Base-by-base conservation (phyloP, 805 yeast species). In the Suhomyces sp. region DNA sequence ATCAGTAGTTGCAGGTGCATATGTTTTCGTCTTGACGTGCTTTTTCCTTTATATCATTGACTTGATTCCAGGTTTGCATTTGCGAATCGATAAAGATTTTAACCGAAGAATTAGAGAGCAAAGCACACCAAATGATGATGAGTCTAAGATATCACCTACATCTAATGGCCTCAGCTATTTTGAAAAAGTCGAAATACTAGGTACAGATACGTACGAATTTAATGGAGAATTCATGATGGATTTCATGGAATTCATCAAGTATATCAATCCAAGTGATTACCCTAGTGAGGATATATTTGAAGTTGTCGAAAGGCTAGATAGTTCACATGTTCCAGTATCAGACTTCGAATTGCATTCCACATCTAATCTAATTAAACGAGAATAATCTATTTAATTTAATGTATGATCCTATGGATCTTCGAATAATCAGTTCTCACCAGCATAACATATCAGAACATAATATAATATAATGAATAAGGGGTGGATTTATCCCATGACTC, bases 401-500 rank as follows among this genome's bases (percentile, higher is more conserved):
- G 35, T 31, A n/a, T 17, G 35, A 31, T 31, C 35, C 17, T n/a
- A n/a, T 6, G 35, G 35, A 31, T 31, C 35, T 31, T 31, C 12
- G 17, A 31, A 31, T 31, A 37, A 19, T 19, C 40, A 37, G 22
- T 37, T 37, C 41, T 37, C 20, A 35, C 40, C 20, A 35, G 20
- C 20, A 17, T 37, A 37, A 17, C 12, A 37, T 35, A 37, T 17
- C 9, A 17, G 10, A 9, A 13, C 13, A 31, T 31, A 31, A 37
- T 35, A 27, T 6, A 25, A 27, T 27, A 27, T 35, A 22, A 7
- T 15, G 3, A 35, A 35, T 35, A 13, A 35, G 12, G 10, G 39
- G 40, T 6, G 5, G 40, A 15, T 15, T 56, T 57, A 78, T 52
- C 67, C 74, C 44, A 82, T 64, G 24, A 76, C 59, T 71, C 96